Percentiles rank a stretch among this genome's conserved stretches.
Conservation (phyloP, 2,329 filamentous ascomycete genomes). For the Fusarium nygamai region DNA sequence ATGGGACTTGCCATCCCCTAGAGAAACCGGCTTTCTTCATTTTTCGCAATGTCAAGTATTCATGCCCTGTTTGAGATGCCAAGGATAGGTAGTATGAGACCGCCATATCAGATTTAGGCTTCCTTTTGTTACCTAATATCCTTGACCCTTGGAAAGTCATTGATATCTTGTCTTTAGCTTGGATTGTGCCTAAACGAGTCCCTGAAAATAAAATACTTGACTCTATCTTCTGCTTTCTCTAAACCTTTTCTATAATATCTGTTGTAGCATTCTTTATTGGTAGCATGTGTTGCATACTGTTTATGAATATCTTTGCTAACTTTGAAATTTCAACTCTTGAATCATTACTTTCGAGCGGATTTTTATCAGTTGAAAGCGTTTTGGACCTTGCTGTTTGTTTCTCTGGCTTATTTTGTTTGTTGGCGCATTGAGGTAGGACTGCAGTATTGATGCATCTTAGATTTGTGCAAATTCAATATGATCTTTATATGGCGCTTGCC, state of each 20-base stretch:
- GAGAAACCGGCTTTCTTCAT: not conserved
- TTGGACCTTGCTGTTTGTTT: not conserved
- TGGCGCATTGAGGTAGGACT: not conserved
- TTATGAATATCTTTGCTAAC: not conserved
- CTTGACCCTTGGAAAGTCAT: no score
- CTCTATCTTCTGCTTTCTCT: not conserved
- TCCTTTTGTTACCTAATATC: not conserved
- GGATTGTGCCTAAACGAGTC: not conserved
- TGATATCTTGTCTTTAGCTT: accelerated
- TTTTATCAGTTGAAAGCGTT: accelerated
- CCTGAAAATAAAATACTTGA: not conserved
- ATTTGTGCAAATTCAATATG: not conserved
- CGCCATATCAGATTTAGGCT: not conserved
- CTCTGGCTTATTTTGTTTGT: not conserved
- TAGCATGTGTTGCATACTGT: not conserved
- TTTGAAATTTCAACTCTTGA: not conserved
- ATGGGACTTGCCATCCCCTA: not conserved
- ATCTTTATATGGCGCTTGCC: accelerated
- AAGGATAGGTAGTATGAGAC: not conserved
- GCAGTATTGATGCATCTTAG: not conserved
- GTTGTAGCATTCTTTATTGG: not conserved
- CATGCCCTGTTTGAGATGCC: not conserved
- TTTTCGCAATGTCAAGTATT: not conserved
- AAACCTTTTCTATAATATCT: not conserved
- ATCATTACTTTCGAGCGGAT: not conserved